A percentile compares a stretch with the other conserved stretches of the same genome.
Evolutionary conservation across 306 rosid species (phyloP).

Genomic region (Pyrus betulifolia): DNA sequence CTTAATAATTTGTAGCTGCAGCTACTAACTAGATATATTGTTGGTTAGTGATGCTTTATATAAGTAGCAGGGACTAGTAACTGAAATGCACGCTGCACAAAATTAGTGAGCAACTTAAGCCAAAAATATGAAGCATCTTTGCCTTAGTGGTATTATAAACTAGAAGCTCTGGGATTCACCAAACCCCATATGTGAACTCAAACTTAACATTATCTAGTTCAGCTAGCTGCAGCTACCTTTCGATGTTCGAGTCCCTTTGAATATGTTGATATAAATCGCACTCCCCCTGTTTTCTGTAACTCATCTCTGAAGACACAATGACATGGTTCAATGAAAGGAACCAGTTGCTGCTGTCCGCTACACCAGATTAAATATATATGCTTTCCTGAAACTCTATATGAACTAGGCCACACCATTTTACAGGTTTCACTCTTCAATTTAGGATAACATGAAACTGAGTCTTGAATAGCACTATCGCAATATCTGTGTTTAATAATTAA

Average conservation of each 20-base stretch:
- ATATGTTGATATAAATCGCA: neutral
- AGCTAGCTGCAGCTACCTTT: neutral
- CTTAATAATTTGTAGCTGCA: neutral
- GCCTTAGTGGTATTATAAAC: neutral
- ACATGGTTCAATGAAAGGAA: neutral
- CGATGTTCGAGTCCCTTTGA: neutral
- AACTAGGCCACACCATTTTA: neutral
- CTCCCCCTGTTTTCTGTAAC: neutral
- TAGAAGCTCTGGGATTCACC: constrained; percentile 8
- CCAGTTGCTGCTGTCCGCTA: neutral
- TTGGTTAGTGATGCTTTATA: neutral
- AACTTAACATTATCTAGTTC: neutral
- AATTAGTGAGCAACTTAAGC: constrained; percentile 14
- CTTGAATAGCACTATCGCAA: too few species aligned
- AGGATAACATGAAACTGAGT: too few species aligned
- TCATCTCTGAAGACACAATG: neutral
- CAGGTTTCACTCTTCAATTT: neutral
- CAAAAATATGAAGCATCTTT: constrained; percentile 19
- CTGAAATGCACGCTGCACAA: constrained; percentile 23
- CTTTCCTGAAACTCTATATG: neutral
- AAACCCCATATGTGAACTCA: neutral
- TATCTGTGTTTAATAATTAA: too few species aligned
- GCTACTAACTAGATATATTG: neutral
- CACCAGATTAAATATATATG: neutral
- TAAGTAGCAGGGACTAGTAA: neutral